Base-by-base conservation (phyloP, 345 rosid genomes). In the Populus tremula region DNA sequence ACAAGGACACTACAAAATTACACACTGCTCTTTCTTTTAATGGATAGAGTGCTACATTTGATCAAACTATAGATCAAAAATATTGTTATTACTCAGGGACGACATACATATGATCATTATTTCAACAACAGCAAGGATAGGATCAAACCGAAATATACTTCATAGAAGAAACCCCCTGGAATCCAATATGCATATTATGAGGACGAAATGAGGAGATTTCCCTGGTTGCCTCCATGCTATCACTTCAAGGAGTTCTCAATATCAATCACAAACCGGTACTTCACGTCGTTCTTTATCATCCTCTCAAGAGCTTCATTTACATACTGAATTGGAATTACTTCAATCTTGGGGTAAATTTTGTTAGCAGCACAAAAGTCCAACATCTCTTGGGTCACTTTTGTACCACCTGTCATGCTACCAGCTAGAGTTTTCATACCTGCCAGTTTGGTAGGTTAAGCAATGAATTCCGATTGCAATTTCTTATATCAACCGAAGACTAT, bases 181-280 rank as follows among this genome's bases (percentile, higher is more conserved):
- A 59, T 16, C 63, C 25, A 3, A 21, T 1, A 23, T 23, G 27
- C 63, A 21, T 6, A 59, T 59, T 8, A 20, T 56, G 63, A 56
- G 63, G 1, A 59, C 6, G 63, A 21, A 16, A 20, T 10, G 63
- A 59, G 47, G 14, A 43, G 47, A 43, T 11, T 43, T 43, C 47
- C 14, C 47, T 43, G 13, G 47, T 43, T 43, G 47, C 47, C 47
- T 43, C 47, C 25, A 59, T 47, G 20, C 53, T n/a, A 11, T 88
- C 83, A 92, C 66, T 93, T 87, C 73, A 95, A 82, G 76, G 94
- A 90, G 73, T 82, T 90, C 84, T 89, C 85, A 5, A 93, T 83
- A 71, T 95, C 97, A 33, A 95, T 91, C 84, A 93, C 97, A 73
- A 95, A 95, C 10, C 97, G 88, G 74, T 91, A 93, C 87, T 90